Evolutionary conservation across 139 green algal species (phyloP).

Genomic region (Microglena sp.): DNA sequence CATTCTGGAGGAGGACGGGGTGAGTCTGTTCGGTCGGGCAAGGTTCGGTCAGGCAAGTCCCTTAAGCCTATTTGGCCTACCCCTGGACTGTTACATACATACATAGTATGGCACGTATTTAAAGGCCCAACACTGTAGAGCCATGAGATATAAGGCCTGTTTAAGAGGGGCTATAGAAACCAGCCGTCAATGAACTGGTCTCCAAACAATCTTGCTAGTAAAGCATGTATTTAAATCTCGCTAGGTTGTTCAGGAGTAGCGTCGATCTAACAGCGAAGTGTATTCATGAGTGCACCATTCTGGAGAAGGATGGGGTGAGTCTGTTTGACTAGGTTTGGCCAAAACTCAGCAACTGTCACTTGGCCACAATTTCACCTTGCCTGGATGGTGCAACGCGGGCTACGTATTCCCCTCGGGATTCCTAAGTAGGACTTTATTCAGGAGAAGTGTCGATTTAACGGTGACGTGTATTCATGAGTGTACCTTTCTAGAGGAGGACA

Average conservation of each 20-base stretch:
- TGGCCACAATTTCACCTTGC: slow-evolving; percentile 6
- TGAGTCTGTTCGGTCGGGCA: not conserved
- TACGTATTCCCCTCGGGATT: slow-evolving; percentile 93
- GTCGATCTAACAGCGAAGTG: slow-evolving; percentile 40
- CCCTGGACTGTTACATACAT: too few relatives aligned
- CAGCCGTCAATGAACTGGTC: too few relatives aligned
- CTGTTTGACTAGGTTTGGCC: too few relatives aligned
- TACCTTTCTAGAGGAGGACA: slow-evolving; percentile 59
- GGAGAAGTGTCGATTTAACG: slow-evolving; percentile 36
- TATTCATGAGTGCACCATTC: slow-evolving; percentile 74
- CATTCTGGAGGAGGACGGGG: slow-evolving; percentile 57
- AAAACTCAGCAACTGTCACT: too few relatives aligned
- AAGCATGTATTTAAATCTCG: too few relatives aligned
- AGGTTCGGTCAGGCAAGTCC: too few relatives aligned
- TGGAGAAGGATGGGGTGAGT: slow-evolving; percentile 40
- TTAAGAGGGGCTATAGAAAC: too few relatives aligned
- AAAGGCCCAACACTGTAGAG: too few relatives aligned
- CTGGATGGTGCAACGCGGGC: slow-evolving; percentile 75
- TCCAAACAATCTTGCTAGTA: too few relatives aligned
- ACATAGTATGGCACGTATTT: too few relatives aligned
- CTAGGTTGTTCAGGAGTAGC: slow-evolving; percentile 62
- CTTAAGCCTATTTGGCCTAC: too few relatives aligned
- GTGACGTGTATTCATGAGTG: slow-evolving; percentile 70
- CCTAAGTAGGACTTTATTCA: slow-evolving; percentile 63
- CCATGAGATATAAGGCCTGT: too few relatives aligned